Evolutionary conservation across 2,329 filamentous ascomycete genomes (phyloP), one percentile per base, ranked within the genome.

Genomic region (Aspergillus udagawae): DNA sequence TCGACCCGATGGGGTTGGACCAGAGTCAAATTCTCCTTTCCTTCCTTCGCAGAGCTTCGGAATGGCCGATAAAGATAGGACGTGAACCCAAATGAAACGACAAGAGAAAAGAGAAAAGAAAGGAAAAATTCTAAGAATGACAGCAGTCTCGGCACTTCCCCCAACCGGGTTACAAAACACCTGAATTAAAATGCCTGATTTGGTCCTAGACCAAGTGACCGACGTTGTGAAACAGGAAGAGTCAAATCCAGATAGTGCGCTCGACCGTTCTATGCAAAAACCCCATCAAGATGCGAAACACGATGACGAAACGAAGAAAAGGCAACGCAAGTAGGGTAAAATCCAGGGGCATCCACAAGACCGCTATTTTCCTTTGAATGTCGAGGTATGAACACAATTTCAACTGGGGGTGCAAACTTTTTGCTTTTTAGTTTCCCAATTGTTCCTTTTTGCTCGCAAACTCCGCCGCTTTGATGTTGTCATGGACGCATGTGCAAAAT

Each of bases 251-350:
- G 41, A 50, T 47, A 59, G 47, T 57, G 58, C 57, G 58, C 56
- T 63, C 51, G 60, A 57, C 60, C 59, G 56, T 59, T 67, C 61
- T 63, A 65, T 65, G 63, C 62, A 61, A 64, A 59, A 63, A 42
- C 28, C 35, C 55, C 51, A 52, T 58, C 57, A 56, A 60, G 51
- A 49, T 44, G 35, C 53, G 50, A 45, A 54, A 53, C 54, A 47
- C 54, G 23, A 49, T 27, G 17, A n/a, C 20, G 9, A 49, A 32
- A 32, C n/a, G 41, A 52, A 3, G 17, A 14, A 42, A 42, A 27
- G 10, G 23, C 38, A 52, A 23, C 9, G 14, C 17, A 8, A 27
- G 10, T 4, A 51, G 20, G 21, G n/a, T 27, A 14, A 52, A 44
- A 23, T 44, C 50, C 50, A 44, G 10, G 27, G 44, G 23, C 44